These are phyloP conservation scores for Chlorella variabilis DNA, from an alignment of 163 green algal genomes.

Conservation along the genomic window DNA sequence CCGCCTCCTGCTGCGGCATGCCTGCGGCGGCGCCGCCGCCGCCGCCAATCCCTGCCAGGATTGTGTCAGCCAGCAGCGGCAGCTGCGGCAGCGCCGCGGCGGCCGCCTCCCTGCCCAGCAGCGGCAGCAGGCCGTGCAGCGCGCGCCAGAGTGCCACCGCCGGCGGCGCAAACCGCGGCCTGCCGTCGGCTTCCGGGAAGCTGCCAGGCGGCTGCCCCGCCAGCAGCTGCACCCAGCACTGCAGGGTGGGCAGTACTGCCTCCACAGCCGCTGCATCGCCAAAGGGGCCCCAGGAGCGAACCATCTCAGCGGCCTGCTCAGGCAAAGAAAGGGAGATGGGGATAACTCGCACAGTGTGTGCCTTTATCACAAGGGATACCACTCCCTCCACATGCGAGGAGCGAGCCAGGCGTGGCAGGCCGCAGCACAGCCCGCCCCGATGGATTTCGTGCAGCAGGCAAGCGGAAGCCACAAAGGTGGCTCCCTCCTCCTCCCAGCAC, in stretches of 20 bases:
- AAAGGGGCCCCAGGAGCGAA: constrained; percentile 34
- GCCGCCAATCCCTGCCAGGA: constrained; percentile 2
- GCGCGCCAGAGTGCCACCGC: constrained; percentile 34
- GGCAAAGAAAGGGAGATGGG: not conserved
- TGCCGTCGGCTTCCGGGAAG: not conserved
- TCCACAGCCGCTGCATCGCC: not conserved
- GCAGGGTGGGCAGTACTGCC: constrained; percentile 31
- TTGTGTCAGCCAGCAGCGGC: not conserved
- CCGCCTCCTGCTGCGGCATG: not conserved
- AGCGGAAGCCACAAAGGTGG: no score
- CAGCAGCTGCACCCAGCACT: constrained; percentile 31
- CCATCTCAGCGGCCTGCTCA: constrained; percentile 36
- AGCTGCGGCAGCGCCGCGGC: constrained; percentile 13
- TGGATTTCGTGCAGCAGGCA: no score
- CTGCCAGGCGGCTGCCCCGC: not conserved
- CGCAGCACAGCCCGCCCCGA: no score
- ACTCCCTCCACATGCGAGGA: no score
- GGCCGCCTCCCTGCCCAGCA: constrained; percentile 7
- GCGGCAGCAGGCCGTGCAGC: constrained; percentile 44
- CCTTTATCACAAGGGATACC: no score
- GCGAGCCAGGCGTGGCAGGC: no score
- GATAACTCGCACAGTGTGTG: no score
- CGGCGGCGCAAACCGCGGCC: constrained; percentile 23
- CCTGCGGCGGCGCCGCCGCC: no score
- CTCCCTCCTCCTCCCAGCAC: no score